A percentile compares a stretch with the other conserved stretches of the same genome.
Evolutionary conservation across 1,139 yeast genomes (phyloP).

Genomic region (Nematodospora anomalae): DNA sequence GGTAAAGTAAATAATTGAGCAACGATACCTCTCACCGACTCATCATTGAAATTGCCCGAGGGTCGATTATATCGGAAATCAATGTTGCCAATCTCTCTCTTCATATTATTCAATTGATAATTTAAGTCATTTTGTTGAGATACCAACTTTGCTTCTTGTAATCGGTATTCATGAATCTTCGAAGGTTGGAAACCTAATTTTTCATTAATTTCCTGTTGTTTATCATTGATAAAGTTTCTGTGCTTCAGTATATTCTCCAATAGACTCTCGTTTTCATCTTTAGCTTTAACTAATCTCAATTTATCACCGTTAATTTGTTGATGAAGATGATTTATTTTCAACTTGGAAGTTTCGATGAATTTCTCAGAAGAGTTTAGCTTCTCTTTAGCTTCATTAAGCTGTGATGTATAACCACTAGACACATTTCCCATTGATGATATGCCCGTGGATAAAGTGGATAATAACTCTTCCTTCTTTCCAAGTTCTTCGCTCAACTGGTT

Average conservation of each 20-base stretch:
- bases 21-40: constrained; percentile 80
- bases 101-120: constrained; percentile 55
- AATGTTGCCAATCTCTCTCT: constrained; percentile 62
- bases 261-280: constrained; percentile 48
- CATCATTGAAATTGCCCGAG: constrained; percentile 55
- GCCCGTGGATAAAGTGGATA: constrained; percentile 86
- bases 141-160: constrained; percentile 34
- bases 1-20: constrained; percentile 77
- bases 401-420: constrained; percentile 79
- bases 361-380: constrained; percentile 56
- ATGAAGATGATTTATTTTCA: constrained; percentile 59
- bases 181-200: constrained; percentile 61
- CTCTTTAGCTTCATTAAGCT: constrained; percentile 65
- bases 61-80: constrained; percentile 78
- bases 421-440: constrained; percentile 77
- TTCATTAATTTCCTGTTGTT: constrained; percentile 46
- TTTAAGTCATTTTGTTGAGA: constrained; percentile 36
- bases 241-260: constrained; percentile 45
- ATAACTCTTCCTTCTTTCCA: constrained; percentile 70
- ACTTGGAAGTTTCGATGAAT: constrained; percentile 56
- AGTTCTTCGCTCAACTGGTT: constrained; percentile 48
- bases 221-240: constrained; percentile 34
- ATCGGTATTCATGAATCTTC: constrained; percentile 45
- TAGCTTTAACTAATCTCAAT: constrained; percentile 56
- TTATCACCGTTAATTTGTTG: constrained; percentile 54